A percentile compares a stretch with the other conserved stretches of the same genome.
Conservation (phyloP, 2,329 filamentous ascomycete genomes). For the Zasmidium citrigriseum region DNA sequence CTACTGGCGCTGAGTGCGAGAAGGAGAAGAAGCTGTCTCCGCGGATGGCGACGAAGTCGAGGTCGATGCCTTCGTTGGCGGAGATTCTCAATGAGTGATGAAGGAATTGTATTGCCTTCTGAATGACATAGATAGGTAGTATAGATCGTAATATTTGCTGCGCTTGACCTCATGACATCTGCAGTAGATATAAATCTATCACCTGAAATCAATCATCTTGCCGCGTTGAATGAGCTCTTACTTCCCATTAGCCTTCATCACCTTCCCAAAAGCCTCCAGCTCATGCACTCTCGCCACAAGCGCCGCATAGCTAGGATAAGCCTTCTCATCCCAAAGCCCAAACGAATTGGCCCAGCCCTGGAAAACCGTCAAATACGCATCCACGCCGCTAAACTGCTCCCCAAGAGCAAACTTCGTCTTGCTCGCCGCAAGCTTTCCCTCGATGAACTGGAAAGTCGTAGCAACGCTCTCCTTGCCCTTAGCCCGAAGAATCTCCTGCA, state of each 20-base stretch:
- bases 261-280: not conserved
- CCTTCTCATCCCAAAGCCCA: constrained; percentile 8
- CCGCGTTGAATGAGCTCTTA: too few relatives aligned
- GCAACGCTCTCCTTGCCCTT: not conserved
- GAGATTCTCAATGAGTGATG: too few relatives aligned
- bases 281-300: not conserved
- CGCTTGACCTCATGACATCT: too few relatives aligned
- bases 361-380: constrained; percentile 37
- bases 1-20: too few relatives aligned
- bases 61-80: too few relatives aligned
- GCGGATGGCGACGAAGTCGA: too few relatives aligned
- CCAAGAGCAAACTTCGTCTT: constrained; percentile 31
- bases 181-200: too few relatives aligned
- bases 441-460: constrained; percentile 30
- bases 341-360: constrained; percentile 33
- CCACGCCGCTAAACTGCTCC: constrained; percentile 35
- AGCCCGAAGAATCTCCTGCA: constrained; percentile 18
- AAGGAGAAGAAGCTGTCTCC: too few relatives aligned
- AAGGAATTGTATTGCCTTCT: too few relatives aligned
- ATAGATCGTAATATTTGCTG: too few relatives aligned
- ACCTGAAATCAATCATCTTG: too few relatives aligned
- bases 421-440: constrained; percentile 24
- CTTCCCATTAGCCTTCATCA: not conserved
- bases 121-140: too few relatives aligned
- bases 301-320: not conserved